Percentiles rank a stretch among this genome's conserved stretches.
phyloP scores from a whole-genome alignment of 202 grass and related monocot genomes.

The Panicum virgatum region DNA sequence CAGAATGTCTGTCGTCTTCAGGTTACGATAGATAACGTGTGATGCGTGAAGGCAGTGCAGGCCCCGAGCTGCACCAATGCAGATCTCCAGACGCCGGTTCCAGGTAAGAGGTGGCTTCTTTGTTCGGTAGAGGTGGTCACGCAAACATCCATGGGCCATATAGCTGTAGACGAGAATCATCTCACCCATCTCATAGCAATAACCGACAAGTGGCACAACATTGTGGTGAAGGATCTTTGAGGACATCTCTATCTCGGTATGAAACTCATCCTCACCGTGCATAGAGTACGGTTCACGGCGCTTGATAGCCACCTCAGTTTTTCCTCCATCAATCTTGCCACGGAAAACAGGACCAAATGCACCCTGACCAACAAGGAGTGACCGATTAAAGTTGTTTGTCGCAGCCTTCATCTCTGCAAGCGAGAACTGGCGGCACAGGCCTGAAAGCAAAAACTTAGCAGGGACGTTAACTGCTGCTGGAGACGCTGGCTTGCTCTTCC shows the following conservation, averaged over 20 bases:
- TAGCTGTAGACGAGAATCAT: slow-evolving; percentile 57
- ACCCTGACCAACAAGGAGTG: slow-evolving; percentile 28
- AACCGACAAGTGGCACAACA: slow-evolving; percentile 48
- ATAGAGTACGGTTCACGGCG: background rate
- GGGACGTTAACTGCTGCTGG: background rate
- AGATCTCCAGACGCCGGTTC: slow-evolving; percentile 45
- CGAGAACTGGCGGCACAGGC: slow-evolving; percentile 38
- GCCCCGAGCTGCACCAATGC: slow-evolving; percentile 51
- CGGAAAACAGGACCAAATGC: slow-evolving; percentile 49
- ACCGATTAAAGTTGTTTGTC: slow-evolving; percentile 44
- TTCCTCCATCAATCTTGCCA: slow-evolving; percentile 38
- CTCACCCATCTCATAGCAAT: slow-evolving; percentile 40
- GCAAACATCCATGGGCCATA: slow-evolving; percentile 37
- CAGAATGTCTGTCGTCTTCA: slow-evolving; percentile 47
- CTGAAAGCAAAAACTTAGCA: background rate
- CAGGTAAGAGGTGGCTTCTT: slow-evolving; percentile 31
- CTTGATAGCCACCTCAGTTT: slow-evolving; percentile 57
- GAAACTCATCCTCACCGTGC: background rate
- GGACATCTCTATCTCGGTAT: slow-evolving; percentile 23
- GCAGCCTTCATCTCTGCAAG: slow-evolving; percentile 43
- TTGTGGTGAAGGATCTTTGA: slow-evolving; percentile 41
- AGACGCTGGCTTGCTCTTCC: background rate
- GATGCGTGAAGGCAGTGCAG: slow-evolving; percentile 45
- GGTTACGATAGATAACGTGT: slow-evolving; percentile 40
- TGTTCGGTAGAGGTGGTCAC: slow-evolving; percentile 24